These are phyloP conservation scores for Candida namnaoensis DNA, from an alignment of 805 yeast species.

Conservation along the genomic window DNA sequence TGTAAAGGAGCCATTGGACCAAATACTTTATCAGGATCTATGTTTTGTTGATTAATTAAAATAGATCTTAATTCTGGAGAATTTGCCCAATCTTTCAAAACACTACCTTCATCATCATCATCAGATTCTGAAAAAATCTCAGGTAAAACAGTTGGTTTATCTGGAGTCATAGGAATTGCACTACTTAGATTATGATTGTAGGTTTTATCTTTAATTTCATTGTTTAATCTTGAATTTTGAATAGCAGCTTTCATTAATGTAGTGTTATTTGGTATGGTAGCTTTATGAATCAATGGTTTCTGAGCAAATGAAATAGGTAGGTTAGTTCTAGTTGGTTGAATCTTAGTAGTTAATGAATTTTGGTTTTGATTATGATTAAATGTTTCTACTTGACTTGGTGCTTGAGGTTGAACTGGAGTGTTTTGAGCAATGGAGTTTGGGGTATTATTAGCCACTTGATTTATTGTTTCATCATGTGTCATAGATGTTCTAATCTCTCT, in stretches of 20 bases:
- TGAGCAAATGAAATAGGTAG: conserved; percentile 1
- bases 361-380: too few relatives aligned
- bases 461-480: not conserved
- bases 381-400: too few relatives aligned
- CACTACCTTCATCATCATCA: conserved; percentile 39
- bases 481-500: conserved; percentile 10
- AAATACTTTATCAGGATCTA: conserved; percentile 63
- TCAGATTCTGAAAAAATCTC: conserved; percentile 46
- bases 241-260: conserved; percentile 24
- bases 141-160: conserved; percentile 23
- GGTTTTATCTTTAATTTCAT: conserved; percentile 6
- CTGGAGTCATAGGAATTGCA: conserved; percentile 11
- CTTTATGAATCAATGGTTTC: conserved; percentile 1
- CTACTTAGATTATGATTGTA: not conserved
- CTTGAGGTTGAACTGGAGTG: too few relatives aligned
- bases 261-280: conserved; percentile 9
- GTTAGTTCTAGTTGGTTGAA: conserved; percentile 1
- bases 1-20: conserved; percentile 67
- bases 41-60: conserved; percentile 34
- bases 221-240: conserved; percentile 21
- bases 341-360: not conserved
- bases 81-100: conserved; percentile 53
- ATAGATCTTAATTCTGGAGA: conserved; percentile 44
- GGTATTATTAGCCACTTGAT: too few relatives aligned
- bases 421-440: too few relatives aligned